A percentile compares a stretch with the other conserved stretches of the same genome.
Conservation (phyloP, 164 flowering plant genomes). For the Santalum album region DNA sequence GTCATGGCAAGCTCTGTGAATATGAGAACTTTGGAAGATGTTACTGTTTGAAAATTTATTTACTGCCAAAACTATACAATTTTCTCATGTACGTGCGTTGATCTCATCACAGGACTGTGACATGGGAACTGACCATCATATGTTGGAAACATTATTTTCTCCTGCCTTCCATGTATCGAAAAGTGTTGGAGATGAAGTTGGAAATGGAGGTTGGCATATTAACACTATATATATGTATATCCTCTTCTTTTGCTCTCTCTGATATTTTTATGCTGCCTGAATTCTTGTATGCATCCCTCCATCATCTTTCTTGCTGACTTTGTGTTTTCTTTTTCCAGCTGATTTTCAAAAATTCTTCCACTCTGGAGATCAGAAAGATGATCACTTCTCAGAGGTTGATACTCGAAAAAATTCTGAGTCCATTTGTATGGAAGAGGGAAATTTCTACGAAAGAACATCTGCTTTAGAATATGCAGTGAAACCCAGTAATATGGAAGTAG, state of each 20-base stretch:
- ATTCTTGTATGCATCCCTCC: neutral
- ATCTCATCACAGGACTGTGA: conserved; percentile 31
- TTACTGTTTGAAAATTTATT: neutral
- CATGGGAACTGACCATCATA: conserved; percentile 20
- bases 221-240: neutral
- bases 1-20: neutral
- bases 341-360: conserved; percentile 31
- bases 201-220: conserved; percentile 33
- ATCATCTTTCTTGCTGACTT: neutral
- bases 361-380: conserved; percentile 20
- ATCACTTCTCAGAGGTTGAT: conserved; percentile 19
- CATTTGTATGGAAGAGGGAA: conserved; percentile 5
- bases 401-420: conserved; percentile 9
- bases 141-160: conserved; percentile 64
- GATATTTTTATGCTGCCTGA: neutral
- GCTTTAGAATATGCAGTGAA: conserved; percentile 6
- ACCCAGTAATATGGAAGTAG: conserved; percentile 22
- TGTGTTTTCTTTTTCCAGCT: conserved; percentile 11
- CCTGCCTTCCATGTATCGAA: conserved; percentile 64
- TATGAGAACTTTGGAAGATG: neutral
- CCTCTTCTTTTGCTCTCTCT: neutral
- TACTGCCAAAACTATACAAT: neutral
- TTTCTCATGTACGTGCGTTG: conserved; percentile 1
- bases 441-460: conserved; percentile 3
- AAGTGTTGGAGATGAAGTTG: conserved; percentile 33